A percentile compares a stretch with the other conserved stretches of the same genome.
Conservation (phyloP, 2,329 filamentous ascomycete genomes). For the Fusarium sp. region DNA sequence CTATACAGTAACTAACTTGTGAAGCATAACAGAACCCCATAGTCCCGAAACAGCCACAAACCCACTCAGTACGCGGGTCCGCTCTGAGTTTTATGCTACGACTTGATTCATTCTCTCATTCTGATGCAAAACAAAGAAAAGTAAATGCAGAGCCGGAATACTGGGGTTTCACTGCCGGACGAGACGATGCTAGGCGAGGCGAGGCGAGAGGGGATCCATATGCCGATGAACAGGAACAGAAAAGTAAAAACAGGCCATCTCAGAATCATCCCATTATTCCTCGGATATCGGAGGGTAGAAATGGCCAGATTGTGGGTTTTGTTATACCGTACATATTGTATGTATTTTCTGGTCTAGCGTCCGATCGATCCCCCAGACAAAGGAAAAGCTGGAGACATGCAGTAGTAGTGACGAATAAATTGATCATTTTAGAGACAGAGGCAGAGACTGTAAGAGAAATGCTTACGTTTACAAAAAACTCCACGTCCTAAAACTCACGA, state of each 20-base stretch:
- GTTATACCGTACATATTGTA: neutral
- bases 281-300: constrained; percentile 27
- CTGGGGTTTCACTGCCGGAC: constrained; percentile 37
- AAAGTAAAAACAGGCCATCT: neutral
- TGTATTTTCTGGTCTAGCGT: constrained; percentile 6
- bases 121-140: constrained; percentile 20
- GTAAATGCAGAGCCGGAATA: constrained; percentile 13
- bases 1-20: neutral
- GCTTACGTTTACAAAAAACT: neutral
- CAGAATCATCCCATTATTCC: neutral
- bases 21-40: constrained; percentile 34
- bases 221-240: neutral
- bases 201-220: constrained; percentile 1
- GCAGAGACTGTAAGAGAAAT: neutral
- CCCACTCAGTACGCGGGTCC: neutral
- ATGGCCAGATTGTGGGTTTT: constrained; percentile 12
- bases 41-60: constrained; percentile 35
- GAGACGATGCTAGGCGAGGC: constrained; percentile 17
- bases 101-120: constrained; percentile 8
- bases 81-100: constrained; percentile 13
- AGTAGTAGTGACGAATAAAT: neutral
- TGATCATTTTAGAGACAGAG: neutral
- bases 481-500: constrained; percentile 9
- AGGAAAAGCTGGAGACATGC: constrained; percentile 20
- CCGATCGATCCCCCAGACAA: constrained; percentile 19